A percentile compares a stretch with the other conserved stretches of the same genome.
phyloP scores from a whole-genome alignment of 176 grass and related monocot genomes.

The Cocos nucifera region DNA sequence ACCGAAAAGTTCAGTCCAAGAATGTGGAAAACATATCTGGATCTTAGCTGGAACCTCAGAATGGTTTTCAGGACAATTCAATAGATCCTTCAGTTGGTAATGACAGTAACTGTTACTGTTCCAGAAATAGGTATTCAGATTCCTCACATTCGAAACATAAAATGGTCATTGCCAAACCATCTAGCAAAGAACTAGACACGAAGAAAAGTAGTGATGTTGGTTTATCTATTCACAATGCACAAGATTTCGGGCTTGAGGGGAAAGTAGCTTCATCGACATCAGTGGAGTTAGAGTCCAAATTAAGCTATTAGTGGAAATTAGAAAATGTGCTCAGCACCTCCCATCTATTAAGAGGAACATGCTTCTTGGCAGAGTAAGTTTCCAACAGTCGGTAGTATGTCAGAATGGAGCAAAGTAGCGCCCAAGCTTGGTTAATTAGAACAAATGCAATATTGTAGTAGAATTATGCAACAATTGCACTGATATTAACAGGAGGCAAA shows the following conservation, averaged over 20 bases:
- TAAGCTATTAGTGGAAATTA: too few relatives aligned
- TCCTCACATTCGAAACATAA: background rate
- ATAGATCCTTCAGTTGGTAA: slow-evolving; percentile 11
- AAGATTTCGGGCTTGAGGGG: slow-evolving; percentile 21
- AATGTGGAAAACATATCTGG: slow-evolving; percentile 6
- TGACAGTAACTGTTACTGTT: slow-evolving; percentile 20
- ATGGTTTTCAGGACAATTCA: slow-evolving; percentile 9
- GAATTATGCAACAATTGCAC: too few relatives aligned
- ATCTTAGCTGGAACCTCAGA: slow-evolving; percentile 18
- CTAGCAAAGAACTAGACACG: background rate
- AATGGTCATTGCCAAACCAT: slow-evolving; percentile 4
- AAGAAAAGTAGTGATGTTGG: background rate
- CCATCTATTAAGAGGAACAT: too few relatives aligned
- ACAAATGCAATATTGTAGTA: too few relatives aligned
- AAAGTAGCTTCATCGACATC: slow-evolving; percentile 8
- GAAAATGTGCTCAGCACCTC: too few relatives aligned
- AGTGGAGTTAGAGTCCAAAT: slow-evolving; percentile 5
- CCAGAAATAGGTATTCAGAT: slow-evolving; percentile 6
- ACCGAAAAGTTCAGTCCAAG: too few relatives aligned
- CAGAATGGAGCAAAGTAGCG: too few relatives aligned
- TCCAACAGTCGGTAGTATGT: too few relatives aligned
- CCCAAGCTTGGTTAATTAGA: too few relatives aligned
- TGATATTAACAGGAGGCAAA: too few relatives aligned
- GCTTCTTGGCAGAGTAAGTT: too few relatives aligned
- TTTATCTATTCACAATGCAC: slow-evolving; percentile 1